These are phyloP conservation scores for Pichia sp. DNA, from an alignment of 1,139 yeast species.

Conservation along the genomic window DNA sequence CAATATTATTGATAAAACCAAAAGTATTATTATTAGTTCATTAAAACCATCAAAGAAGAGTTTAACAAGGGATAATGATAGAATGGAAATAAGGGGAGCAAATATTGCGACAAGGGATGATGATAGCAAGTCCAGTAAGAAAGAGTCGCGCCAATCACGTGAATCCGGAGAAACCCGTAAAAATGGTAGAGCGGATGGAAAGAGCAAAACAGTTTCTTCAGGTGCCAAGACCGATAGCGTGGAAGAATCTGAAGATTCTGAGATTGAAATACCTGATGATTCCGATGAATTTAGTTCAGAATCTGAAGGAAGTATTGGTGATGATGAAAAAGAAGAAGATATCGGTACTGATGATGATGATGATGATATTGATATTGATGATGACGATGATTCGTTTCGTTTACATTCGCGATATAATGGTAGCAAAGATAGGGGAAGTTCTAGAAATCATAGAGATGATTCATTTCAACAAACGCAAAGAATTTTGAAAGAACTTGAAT, in stretches of 20 bases:
- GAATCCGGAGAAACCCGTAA: too few relatives aligned
- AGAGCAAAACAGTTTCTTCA: too few relatives aligned
- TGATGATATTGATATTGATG: slow-evolving; percentile 2
- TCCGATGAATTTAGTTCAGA: slow-evolving; percentile 4
- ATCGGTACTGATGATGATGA: slow-evolving; percentile 1
- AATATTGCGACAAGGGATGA: too few relatives aligned
- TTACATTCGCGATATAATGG: not conserved
- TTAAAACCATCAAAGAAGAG: too few relatives aligned
- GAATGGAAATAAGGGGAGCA: too few relatives aligned
- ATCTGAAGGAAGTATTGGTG: not conserved
- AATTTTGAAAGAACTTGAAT: slow-evolving; percentile 11
- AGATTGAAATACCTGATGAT: slow-evolving; percentile 1
- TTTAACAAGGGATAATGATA: too few relatives aligned
- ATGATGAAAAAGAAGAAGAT: not conserved
- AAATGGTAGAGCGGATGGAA: too few relatives aligned
- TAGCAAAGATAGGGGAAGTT: not conserved
- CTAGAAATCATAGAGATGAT: not conserved
- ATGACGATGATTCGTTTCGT: not conserved
- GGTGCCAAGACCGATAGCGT: not conserved
- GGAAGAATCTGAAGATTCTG: not conserved
- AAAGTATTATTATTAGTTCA: too few relatives aligned
- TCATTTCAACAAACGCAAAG: slow-evolving; percentile 6
- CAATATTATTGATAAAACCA: too few relatives aligned
- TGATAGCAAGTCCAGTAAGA: too few relatives aligned
- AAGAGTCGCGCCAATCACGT: too few relatives aligned